A percentile compares a stretch with the other conserved stretches of the same genome.
Conservation (phyloP, 2,329 filamentous ascomycete genomes). For the Ceratocystis smalleyi region DNA sequence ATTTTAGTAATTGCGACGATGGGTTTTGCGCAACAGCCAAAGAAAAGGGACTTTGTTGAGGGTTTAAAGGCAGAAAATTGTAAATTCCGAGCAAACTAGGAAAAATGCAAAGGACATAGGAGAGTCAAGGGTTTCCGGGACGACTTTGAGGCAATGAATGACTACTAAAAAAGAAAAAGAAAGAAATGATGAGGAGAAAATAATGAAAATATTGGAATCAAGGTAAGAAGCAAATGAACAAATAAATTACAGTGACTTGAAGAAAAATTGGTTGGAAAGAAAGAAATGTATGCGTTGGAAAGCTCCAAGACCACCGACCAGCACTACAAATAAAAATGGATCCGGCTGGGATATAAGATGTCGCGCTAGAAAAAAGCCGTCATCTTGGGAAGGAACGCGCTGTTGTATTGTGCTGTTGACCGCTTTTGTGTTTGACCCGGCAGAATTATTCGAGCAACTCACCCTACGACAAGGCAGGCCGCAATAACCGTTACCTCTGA, state of each 20-base stretch:
- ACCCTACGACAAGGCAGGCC: background rate
- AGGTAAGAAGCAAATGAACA: background rate
- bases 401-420: background rate
- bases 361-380: background rate
- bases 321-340: background rate
- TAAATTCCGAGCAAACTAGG: background rate
- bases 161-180: constrained; percentile 6
- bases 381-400: constrained; percentile 3
- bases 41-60: background rate
- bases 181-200: background rate
- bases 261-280: background rate
- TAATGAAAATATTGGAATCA: background rate
- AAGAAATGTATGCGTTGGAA: constrained; percentile 1
- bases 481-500: no score
- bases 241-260: background rate
- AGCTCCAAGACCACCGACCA: background rate
- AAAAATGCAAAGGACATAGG: background rate
- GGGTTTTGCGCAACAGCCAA: background rate
- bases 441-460: background rate
- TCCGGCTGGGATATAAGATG: background rate
- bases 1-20: background rate
- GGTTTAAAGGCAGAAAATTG: background rate
- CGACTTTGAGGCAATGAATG: background rate
- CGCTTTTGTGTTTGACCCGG: background rate
- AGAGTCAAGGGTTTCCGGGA: background rate